phyloP scores from a whole-genome alignment of 108 stramenopile genomes.

The Conticribra weissflogii region DNA sequence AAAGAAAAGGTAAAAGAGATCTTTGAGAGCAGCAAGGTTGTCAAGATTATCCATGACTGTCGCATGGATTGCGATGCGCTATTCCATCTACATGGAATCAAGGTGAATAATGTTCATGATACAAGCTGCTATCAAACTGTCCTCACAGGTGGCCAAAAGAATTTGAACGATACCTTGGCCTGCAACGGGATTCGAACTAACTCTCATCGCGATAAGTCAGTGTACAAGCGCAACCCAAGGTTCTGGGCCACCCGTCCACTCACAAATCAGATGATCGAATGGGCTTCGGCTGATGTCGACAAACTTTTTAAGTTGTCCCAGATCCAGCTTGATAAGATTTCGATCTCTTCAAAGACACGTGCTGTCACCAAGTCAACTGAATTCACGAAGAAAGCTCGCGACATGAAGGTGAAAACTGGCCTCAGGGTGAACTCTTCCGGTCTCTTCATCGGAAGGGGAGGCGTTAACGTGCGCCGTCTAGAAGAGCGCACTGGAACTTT shows the following conservation, averaged over 20 bases:
- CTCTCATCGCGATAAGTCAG: constrained; percentile 24
- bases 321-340: constrained; percentile 26
- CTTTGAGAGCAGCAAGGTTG: constrained; percentile 25
- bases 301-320: constrained; percentile 29
- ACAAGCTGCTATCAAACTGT: constrained; percentile 37
- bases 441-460: constrained; percentile 42
- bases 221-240: constrained; percentile 42
- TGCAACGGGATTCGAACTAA: constrained; percentile 32
- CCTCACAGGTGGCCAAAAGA: constrained; percentile 20
- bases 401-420: constrained; percentile 28
- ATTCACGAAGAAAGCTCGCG: constrained; percentile 5
- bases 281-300: constrained; percentile 28
- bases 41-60: constrained; percentile 53
- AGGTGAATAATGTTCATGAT: constrained; percentile 47
- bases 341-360: background rate
- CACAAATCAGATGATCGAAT: constrained; percentile 28
- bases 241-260: constrained; percentile 46
- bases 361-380: constrained; percentile 21
- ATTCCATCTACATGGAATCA: constrained; percentile 41
- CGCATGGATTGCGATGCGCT: constrained; percentile 55
- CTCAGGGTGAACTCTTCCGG: constrained; percentile 18
- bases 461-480: constrained; percentile 35
- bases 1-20: constrained; percentile 18
- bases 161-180: constrained; percentile 36
- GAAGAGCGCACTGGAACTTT: constrained; percentile 16